Conservation (phyloP, 2,329 filamentous ascomycete species). For the Trichoderma sp. region DNA sequence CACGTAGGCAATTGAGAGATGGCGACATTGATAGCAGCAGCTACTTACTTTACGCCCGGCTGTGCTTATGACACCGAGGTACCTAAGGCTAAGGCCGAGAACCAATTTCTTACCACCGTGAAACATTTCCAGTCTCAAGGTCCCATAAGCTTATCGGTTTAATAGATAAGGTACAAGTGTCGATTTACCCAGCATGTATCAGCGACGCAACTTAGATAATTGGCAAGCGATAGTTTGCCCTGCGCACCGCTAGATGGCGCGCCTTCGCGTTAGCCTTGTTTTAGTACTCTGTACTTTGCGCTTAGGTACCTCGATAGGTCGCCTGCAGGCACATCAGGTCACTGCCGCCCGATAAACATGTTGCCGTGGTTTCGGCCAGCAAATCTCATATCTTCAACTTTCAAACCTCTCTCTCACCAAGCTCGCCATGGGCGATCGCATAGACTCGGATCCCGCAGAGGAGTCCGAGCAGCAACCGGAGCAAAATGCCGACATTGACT, state of each 20-base stretch:
- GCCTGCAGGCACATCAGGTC: constrained; percentile 5
- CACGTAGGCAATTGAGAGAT: neutral
- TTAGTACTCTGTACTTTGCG: neutral
- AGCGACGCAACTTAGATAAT: neutral
- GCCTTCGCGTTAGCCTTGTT: neutral
- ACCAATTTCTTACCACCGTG: neutral
- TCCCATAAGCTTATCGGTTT: neutral
- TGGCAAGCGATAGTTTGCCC: neutral
- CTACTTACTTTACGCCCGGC: neutral
- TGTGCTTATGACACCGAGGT: neutral
- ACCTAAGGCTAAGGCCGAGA: neutral
- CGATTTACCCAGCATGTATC: neutral
- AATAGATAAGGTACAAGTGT: neutral
- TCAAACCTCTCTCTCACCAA: neutral
- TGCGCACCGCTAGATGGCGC: neutral
- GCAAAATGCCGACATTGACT: constrained; percentile 47
- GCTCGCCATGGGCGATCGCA: constrained; percentile 9
- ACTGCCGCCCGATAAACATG: constrained; percentile 6
- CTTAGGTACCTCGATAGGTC: neutral
- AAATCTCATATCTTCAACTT: neutral
- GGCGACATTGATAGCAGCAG: neutral
- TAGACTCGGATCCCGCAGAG: neutral
- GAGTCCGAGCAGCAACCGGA: neutral
- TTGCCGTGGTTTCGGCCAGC: neutral
- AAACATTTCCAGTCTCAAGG: neutral